Evolutionary conservation across 208 protist species (phyloP), one percentile per base, ranked within the genome.

Genomic region (Angomonas ambiguus): DNA sequence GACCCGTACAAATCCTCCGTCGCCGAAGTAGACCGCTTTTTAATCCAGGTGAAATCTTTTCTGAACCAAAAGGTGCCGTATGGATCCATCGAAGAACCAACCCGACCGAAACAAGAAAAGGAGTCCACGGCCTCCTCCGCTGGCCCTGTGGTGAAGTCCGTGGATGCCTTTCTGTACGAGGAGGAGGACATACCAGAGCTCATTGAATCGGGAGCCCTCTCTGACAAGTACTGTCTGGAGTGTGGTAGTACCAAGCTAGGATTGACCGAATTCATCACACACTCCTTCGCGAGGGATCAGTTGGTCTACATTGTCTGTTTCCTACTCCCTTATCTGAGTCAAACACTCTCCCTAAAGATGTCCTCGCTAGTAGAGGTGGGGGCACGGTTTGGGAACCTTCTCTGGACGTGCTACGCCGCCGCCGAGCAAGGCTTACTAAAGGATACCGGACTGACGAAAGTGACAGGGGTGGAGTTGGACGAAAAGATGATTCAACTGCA

Each of bases 201-300:
- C 1, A 80, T 82, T 16, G 28, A 76, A 24, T 63, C 35, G 2
- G 76, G 77, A 8, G 48, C 62, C 31, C 38, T 95, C 25, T 51
- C 72, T 2, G 77, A 85, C n/a, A 65, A 87, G 45, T 95, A 92
- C 72, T 95, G 88, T 70, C 28, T 53, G 22, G 28, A 51, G 13
- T 95, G 88, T 72, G 85, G 88, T 0, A 74, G 77, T 28, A 77
- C 68, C 2, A 69, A 85, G 16, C 72, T 92, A 65, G 83, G 67
- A 2, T 62, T 84, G 10, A 56, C 72, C 11, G 79, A 90, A 20
- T 95, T 88, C 48, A 91, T 95, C 56, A 91, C 88, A 20, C 88
- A 95, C 73, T 91, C 83, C 71, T 89, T 95, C 63, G 87, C 85
- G 3, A 71, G 82, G 49, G 83, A 95, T 27, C 84, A 95, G 63